Percentiles rank a stretch among this genome's conserved stretches.
Evolutionary conservation across 352 stramenopile species (phyloP).

Genomic region (Phytophthora sp.): DNA sequence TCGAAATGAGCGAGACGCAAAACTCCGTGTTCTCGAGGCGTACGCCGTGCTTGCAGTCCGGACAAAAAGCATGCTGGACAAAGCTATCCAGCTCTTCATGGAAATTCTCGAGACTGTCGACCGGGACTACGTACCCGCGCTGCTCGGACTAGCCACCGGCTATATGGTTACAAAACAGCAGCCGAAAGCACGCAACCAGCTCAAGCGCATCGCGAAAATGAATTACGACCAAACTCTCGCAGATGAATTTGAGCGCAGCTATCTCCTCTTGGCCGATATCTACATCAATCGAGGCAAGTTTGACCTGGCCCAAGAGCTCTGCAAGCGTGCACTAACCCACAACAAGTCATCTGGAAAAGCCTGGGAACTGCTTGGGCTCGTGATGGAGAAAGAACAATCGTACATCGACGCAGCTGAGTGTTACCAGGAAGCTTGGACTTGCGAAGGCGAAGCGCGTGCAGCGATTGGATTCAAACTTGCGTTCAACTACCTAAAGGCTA

Average conservation of each 20-base stretch:
- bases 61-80: constrained; percentile 86
- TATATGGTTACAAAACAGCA: constrained; percentile 95
- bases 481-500: constrained; percentile 97
- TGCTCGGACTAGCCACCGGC: constrained; percentile 88
- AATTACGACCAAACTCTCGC: constrained; percentile 85
- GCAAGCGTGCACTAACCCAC: constrained; percentile 91
- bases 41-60: constrained; percentile 86
- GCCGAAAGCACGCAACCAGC: constrained; percentile 93
- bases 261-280: constrained; percentile 93
- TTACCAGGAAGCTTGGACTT: constrained; percentile 92
- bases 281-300: constrained; percentile 93
- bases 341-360: constrained; percentile 93
- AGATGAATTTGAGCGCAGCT: constrained; percentile 94
- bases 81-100: constrained; percentile 90
- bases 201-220: constrained; percentile 96
- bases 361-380: constrained; percentile 93
- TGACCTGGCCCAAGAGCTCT: constrained; percentile 93
- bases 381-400: constrained; percentile 95
- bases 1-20: constrained; percentile 54
- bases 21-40: constrained; percentile 85
- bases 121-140: constrained; percentile 89
- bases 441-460: constrained; percentile 84
- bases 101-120: constrained; percentile 89
- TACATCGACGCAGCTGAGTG: constrained; percentile 94
- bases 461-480: constrained; percentile 94